Conservation (phyloP, 495 filamentous ascomycete species). For the Lasiosphaeriaceae sp. region DNA sequence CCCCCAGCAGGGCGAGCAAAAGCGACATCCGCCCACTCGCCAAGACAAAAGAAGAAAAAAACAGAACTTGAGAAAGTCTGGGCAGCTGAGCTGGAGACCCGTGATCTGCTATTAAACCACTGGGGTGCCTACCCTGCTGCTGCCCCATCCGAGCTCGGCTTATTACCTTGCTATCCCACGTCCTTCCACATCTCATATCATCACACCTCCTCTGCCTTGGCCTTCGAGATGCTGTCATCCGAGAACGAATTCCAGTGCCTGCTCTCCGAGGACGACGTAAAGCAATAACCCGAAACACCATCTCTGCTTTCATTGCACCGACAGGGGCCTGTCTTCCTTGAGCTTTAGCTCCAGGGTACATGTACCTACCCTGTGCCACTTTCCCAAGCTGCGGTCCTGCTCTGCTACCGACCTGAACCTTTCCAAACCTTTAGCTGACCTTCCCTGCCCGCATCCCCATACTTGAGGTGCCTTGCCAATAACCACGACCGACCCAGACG, state of each 20-base stretch:
- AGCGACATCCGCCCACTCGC: constrained; percentile 16
- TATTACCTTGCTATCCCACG: constrained; percentile 9
- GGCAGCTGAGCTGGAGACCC: not conserved
- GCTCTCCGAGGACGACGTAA: constrained; percentile 1
- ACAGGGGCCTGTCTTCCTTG: too few relatives aligned
- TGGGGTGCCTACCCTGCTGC: not conserved
- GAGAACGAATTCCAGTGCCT: constrained; percentile 4
- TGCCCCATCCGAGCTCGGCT: constrained; percentile 18
- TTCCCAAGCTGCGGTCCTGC: too few relatives aligned
- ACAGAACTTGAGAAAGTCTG: constrained; percentile 13
- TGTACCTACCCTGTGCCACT: too few relatives aligned
- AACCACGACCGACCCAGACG: too few relatives aligned
- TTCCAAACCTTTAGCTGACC: too few relatives aligned
- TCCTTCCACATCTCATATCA: constrained; percentile 1
- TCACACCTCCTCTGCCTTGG: too few relatives aligned
- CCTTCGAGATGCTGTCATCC: constrained; percentile 6
- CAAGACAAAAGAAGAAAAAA: constrained; percentile 23
- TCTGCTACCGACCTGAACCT: too few relatives aligned
- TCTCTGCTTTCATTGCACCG: not conserved
- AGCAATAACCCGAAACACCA: constrained; percentile 12
- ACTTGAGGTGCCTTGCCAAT: too few relatives aligned
- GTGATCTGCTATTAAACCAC: not conserved
- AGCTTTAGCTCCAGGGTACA: too few relatives aligned
- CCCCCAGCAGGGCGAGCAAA: constrained; percentile 1
- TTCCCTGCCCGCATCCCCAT: too few relatives aligned